A percentile compares a stretch with the other conserved stretches of the same genome.
Conservation (phyloP, 2,329 filamentous ascomycete species). For the Phaeosphaeriaceae sp. region DNA sequence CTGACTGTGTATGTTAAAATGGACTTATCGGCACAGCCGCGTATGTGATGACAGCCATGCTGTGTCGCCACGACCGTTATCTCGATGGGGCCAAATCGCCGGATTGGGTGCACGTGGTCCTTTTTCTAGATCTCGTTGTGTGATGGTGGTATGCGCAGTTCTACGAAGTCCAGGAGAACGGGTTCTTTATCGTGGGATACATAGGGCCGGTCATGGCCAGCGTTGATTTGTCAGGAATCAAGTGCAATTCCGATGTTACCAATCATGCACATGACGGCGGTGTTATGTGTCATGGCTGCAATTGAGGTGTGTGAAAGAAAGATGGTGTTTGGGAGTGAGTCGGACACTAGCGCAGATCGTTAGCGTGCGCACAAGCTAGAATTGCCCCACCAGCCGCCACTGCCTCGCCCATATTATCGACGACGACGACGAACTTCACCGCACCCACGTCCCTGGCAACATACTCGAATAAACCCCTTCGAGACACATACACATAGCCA, state of each 20-base stretch:
- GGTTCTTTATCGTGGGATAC: neutral
- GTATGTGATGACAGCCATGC: neutral
- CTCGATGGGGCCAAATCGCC: neutral
- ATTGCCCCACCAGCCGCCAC: constrained; percentile 27
- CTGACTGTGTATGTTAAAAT: neutral
- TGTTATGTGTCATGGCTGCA: neutral
- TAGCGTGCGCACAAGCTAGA: constrained; percentile 25
- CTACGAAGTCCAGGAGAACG: neutral
- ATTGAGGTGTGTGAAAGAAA: neutral
- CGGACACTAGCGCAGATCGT: constrained; percentile 24
- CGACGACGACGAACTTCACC: constrained; percentile 7
- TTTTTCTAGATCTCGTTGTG: neutral
- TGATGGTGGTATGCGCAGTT: neutral
- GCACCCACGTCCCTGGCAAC: neutral
- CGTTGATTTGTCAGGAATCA: neutral
- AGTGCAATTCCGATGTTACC: neutral
- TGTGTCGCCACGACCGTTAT: neutral
- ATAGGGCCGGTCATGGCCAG: neutral
- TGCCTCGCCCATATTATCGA: constrained; percentile 22
- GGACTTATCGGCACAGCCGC: neutral
- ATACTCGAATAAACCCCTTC: constrained; percentile 8
- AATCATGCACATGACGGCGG: neutral
- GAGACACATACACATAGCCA: constrained; percentile 21
- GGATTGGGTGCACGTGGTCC: neutral
- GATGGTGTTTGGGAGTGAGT: constrained; percentile 12